Evolutionary conservation across 2,329 filamentous ascomycete genomes (phyloP), one percentile per base, ranked within the genome.

Genomic region (Pseudogymnoascus sp.): DNA sequence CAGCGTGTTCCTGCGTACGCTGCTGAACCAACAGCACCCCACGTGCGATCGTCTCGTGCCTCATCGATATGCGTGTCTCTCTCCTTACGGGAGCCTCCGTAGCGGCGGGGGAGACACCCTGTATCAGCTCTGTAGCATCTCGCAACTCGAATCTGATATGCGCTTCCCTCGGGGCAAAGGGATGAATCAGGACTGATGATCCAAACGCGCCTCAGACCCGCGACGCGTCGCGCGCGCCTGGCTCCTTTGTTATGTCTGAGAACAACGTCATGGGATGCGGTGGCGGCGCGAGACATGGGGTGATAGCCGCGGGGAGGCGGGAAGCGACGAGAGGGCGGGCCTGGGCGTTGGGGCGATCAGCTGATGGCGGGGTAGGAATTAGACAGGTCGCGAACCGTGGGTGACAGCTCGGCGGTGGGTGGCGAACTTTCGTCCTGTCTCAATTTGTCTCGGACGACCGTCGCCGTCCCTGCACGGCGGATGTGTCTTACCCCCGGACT

Each of bases 401-500:
- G 47, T 53, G 47, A 53, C 26, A 31, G 47, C 26, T 53, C 21
- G 26, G 47, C 9, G 44, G 44, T 31, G 47, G 44, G 23, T n/a
- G n/a, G n/a, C n/a, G n/a, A 15, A 53, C n/a, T 11, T 53, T 53
- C 47, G 13, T 53, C 47, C 26, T 53, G 47, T 53, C 47, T 53
- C 47, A 53, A 31, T 31, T 26, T 50, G 47, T 53, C 47, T 53
- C 47, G 47, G 47, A 53, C 15, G 21, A 50, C n/a, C 47, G 11
- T 53, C 26, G 47, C 47, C 47, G 47, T 53, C 47, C 47, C 47
- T 53, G 47, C 47, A 53, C 47, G 23, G 47, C 47, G 47, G 47
- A 53, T 53, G 26, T 53, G 47, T 53, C 47, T 53, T 53, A 53
- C 26, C 47, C 47, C 47, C 47, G 47, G 47, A 53, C 26, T 53